Percentiles rank a stretch among this genome's conserved stretches.
These are phyloP conservation scores for Chimonanthus praecox DNA, from an alignment of 164 flowering plant species.

Conservation along the genomic window DNA sequence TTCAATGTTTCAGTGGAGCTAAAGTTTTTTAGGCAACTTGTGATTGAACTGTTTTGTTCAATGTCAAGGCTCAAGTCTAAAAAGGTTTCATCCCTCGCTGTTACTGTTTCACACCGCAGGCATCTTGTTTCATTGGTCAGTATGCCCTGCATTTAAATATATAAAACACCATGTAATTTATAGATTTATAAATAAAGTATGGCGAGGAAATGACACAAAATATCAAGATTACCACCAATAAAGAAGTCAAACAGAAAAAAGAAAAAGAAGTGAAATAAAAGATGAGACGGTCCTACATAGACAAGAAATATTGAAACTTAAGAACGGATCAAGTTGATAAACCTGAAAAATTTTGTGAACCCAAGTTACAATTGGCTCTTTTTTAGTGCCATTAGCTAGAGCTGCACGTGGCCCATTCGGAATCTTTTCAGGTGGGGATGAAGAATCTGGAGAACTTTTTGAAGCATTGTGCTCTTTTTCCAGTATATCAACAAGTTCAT, in stretches of 20 bases:
- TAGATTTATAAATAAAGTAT: neutral
- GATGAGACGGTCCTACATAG: neutral
- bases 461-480: constrained; percentile 79
- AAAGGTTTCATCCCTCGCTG: constrained; percentile 99
- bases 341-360: constrained; percentile 99
- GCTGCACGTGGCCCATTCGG: constrained; percentile 54
- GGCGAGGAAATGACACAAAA: neutral
- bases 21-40: constrained; percentile 94
- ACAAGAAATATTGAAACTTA: neutral
- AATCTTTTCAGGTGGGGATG: constrained; percentile 58
- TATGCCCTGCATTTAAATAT: constrained; percentile 61
- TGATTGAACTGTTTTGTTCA: constrained; percentile 97
- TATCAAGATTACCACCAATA: neutral
- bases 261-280: neutral
- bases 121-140: constrained; percentile 97
- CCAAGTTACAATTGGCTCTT: constrained; percentile 93
- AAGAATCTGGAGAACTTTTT: constrained; percentile 52
- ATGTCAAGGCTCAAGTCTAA: constrained; percentile 98
- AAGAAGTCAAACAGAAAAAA: neutral
- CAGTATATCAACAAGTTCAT: constrained; percentile 92
- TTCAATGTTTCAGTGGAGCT: constrained; percentile 97
- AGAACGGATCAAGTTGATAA: constrained; percentile 6
- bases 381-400: constrained; percentile 54
- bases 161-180: neutral
- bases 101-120: constrained; percentile 92